Evolutionary conservation across 805 yeast species (phyloP), one percentile per base, ranked within the genome.

Genomic region (Saccharomycopsis olivae): DNA sequence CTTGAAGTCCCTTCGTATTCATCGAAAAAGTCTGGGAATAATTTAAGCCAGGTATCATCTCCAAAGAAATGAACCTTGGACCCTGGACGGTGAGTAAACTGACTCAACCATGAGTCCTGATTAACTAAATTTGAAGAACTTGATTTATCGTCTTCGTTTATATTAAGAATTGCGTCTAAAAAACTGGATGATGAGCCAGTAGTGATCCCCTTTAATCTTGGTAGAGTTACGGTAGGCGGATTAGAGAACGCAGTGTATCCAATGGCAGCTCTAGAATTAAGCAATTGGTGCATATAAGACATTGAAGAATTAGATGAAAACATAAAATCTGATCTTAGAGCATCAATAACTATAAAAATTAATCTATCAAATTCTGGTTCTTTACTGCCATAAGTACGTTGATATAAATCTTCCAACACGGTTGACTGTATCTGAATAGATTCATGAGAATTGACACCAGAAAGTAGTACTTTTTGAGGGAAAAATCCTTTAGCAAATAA

Each of bases 191-290:
- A 79, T 0, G 96, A 82, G 0, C 98, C 98, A 0, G 96, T 86
- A 0, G 96, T 84, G 18, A 88, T 72, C 6, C 95, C 96, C 58
- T 92, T 92, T 38, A 92, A 64, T 44, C 98, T 69, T 0, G 98
- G 98, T 29, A 92, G 63, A 0, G 98, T 92, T 8, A 92, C 98
- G 0, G 98, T 92, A 2, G 98, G 98, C 1, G 98, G 97, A 48
- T 83, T 82, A 1, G 96, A 79, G 55, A 68, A 83, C 0, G 95
- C 95, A 0, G 98, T 92, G 57, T 75, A 88, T 0, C 96, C 96
- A 36, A 88, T 52, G 0, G 92, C 97, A 27, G 66, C 51, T 9
- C 94, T 94, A 0, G 65, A 49, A 38, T 71, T 68, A 6, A 89
- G 61, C 42, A 88, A 59, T 2, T 59, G 47, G 48, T 89, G 97